phyloP scores from a whole-genome alignment of 2,329 filamentous ascomycete genomes.

The Penicillium sp. region DNA sequence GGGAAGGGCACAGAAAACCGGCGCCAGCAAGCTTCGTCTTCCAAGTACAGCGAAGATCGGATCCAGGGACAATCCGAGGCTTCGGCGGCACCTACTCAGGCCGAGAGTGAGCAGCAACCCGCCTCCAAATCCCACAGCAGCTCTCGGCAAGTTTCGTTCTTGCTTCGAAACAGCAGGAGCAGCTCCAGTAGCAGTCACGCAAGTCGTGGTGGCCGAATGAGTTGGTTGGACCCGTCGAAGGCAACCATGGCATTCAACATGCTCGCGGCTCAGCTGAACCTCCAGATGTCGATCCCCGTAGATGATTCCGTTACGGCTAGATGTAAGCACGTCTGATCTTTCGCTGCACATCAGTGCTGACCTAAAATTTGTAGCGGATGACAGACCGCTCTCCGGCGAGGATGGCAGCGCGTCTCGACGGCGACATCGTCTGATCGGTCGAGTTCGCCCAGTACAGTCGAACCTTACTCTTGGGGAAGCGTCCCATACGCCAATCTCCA shows the following conservation, averaged over 20 bases:
- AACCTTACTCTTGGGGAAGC: slow-evolving; percentile 26
- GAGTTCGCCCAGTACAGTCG: slow-evolving; percentile 38
- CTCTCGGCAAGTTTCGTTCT: neutral
- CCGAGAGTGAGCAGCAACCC: neutral
- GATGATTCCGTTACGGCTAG: slow-evolving; percentile 5
- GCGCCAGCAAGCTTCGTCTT: neutral
- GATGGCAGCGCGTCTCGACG: slow-evolving; percentile 13
- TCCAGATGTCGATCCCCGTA: slow-evolving; percentile 20
- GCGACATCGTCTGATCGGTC: slow-evolving; percentile 25
- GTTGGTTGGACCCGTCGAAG: slow-evolving; percentile 24
- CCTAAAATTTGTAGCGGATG: slow-evolving; percentile 1
- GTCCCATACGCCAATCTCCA: slow-evolving; percentile 17
- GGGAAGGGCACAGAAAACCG: slow-evolving; percentile 12
- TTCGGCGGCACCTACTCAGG: neutral
- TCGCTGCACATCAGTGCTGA: neutral
- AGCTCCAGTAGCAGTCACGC: slow-evolving; percentile 9
- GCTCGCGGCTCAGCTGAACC: slow-evolving; percentile 23
- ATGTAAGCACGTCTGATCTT: slow-evolving; percentile 7
- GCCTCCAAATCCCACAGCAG: slow-evolving; percentile 15
- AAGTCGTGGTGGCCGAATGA: slow-evolving; percentile 16
- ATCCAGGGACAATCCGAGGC: slow-evolving; percentile 1
- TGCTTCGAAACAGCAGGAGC: neutral
- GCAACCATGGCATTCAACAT: slow-evolving; percentile 33
- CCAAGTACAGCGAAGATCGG: slow-evolving; percentile 5
- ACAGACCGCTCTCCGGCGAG: neutral